These are phyloP conservation scores for Taxillus chinensis DNA, from an alignment of 164 flowering plant species.

Conservation along the genomic window DNA sequence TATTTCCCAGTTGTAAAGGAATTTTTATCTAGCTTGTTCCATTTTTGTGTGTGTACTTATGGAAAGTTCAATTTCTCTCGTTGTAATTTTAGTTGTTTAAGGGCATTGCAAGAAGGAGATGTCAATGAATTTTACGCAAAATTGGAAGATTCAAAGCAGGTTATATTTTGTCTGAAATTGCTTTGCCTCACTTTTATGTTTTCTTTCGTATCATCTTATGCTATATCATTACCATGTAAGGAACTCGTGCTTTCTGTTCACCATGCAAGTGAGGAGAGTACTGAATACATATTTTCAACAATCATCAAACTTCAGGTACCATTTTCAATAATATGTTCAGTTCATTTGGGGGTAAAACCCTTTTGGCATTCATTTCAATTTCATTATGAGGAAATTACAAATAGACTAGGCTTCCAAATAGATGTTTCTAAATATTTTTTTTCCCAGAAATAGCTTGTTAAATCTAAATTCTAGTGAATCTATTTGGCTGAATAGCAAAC, in stretches of 20 bases:
- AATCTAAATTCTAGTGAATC: too few relatives aligned
- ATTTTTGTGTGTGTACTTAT: too few relatives aligned
- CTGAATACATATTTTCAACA: conserved; percentile 67
- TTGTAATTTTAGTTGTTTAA: conserved; percentile 56
- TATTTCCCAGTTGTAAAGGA: too few relatives aligned
- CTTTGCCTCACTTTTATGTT: background rate
- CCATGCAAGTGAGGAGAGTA: conserved; percentile 86
- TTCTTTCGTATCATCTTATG: background rate
- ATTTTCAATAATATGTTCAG: too few relatives aligned
- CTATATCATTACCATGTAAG: conserved; percentile 23
- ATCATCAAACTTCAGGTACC: conserved; percentile 85
- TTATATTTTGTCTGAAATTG: conserved; percentile 3
- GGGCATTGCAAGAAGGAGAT: conserved; percentile 83
- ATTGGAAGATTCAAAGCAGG: conserved; percentile 72
- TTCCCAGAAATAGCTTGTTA: too few relatives aligned
- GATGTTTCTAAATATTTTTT: too few relatives aligned
- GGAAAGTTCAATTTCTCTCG: background rate
- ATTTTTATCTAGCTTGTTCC: too few relatives aligned
- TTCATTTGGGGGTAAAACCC: too few relatives aligned
- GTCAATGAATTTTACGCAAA: conserved; percentile 42
- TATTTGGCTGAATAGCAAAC: too few relatives aligned
- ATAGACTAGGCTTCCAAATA: too few relatives aligned
- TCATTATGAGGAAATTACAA: too few relatives aligned
- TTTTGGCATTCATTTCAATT: too few relatives aligned
- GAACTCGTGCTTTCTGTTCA: conserved; percentile 65